A percentile compares a stretch with the other conserved stretches of the same genome.
These are phyloP conservation scores for Magnolia officinalis DNA, from an alignment of 164 flowering plant species.

Conservation along the genomic window DNA sequence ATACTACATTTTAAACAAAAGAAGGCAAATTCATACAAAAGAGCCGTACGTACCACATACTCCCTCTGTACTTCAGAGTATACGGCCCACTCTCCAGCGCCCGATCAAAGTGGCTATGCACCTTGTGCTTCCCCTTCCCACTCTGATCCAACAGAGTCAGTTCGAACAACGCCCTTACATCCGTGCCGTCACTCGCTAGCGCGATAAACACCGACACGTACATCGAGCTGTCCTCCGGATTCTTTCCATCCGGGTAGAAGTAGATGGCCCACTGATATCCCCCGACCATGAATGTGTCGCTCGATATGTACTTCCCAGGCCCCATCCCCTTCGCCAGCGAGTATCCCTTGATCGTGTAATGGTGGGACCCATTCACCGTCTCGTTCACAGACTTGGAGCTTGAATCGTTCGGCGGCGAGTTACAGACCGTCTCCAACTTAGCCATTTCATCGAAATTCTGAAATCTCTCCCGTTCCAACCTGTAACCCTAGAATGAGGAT, in stretches of 20 bases:
- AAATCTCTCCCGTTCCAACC: background rate
- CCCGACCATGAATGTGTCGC: constrained; percentile 69
- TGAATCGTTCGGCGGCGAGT: constrained; percentile 19
- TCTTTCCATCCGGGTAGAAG: constrained; percentile 90
- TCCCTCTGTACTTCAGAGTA: constrained; percentile 72
- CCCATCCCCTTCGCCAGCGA: constrained; percentile 90
- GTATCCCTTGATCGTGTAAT: constrained; percentile 63
- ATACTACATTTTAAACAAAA: too few relatives aligned
- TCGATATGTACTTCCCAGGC: constrained; percentile 59
- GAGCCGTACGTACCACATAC: constrained; percentile 69
- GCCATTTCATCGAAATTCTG: constrained; percentile 25
- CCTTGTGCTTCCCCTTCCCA: constrained; percentile 70
- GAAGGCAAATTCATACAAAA: too few relatives aligned
- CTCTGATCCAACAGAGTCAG: constrained; percentile 76
- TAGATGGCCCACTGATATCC: constrained; percentile 92
- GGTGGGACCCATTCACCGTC: constrained; percentile 79
- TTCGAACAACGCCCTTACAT: constrained; percentile 81
- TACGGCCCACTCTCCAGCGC: constrained; percentile 79
- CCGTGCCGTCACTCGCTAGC: constrained; percentile 75
- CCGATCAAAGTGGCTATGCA: constrained; percentile 83
- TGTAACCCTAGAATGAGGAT: background rate
- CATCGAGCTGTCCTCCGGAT: constrained; percentile 64
- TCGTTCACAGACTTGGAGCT: constrained; percentile 58
- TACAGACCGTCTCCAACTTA: constrained; percentile 5
- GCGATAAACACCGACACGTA: constrained; percentile 83